A percentile compares a stretch with the other conserved stretches of the same genome.
Conservation (phyloP, 169 alveolate species). For the Eimeria sp. region DNA sequence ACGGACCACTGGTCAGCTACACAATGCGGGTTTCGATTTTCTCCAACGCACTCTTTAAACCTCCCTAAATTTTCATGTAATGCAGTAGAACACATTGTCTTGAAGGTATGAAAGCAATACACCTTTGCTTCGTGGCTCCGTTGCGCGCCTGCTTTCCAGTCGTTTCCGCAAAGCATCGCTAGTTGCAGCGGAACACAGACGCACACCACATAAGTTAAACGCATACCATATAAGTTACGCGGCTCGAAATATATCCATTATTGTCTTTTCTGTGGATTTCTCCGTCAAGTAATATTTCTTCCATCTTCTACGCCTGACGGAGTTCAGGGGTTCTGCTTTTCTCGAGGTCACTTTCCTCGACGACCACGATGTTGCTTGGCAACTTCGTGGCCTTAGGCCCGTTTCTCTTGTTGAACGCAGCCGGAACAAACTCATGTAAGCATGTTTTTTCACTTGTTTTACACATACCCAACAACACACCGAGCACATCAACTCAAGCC, state of each 20-base stretch:
- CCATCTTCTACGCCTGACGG: not conserved
- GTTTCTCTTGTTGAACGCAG: conserved; percentile 9
- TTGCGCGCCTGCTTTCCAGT: conserved; percentile 15
- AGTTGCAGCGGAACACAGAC: not conserved
- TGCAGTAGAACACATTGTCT: not conserved
- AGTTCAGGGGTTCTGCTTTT: not conserved
- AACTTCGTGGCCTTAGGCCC: conserved; percentile 48
- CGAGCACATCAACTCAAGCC: too few species aligned
- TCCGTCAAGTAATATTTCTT: not conserved
- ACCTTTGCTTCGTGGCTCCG: conserved; percentile 17
- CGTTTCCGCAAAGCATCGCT: conserved; percentile 34
- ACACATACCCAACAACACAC: too few species aligned
- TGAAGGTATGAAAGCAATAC: not conserved
- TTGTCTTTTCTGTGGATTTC: conserved; percentile 2
- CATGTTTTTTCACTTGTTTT: not conserved
- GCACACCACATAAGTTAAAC: not conserved
- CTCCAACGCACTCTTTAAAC: too few species aligned
- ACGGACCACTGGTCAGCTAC: not conserved
- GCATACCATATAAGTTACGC: not conserved
- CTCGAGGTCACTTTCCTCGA: conserved; percentile 64
- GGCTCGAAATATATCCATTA: not conserved
- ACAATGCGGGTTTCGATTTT: not conserved
- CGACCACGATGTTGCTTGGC: conserved; percentile 60
- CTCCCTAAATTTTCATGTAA: not conserved
- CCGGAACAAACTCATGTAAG: conserved; percentile 39